phyloP scores from a whole-genome alignment of 108 stramenopile species.

The Skeletonema menzelii region DNA sequence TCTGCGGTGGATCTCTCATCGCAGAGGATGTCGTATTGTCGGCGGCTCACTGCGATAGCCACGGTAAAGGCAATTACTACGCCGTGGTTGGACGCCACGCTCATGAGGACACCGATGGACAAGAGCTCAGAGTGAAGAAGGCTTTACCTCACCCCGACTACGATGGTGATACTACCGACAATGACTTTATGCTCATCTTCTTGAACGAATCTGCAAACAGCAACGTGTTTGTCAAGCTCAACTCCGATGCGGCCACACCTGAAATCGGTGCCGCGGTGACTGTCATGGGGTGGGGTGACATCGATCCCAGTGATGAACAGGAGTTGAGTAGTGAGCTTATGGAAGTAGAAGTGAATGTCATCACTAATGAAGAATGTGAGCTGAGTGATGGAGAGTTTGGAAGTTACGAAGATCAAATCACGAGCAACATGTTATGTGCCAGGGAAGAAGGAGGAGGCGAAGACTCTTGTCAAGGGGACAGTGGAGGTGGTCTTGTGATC shows the following conservation, averaged over 20 bases:
- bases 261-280: conserved; percentile 4
- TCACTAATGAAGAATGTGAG: conserved; percentile 32
- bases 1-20: conserved; percentile 14
- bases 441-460: conserved; percentile 18
- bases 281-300: conserved; percentile 47
- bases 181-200: conserved; percentile 48
- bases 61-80: conserved; percentile 1
- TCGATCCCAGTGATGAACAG: conserved; percentile 1
- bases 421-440: conserved; percentile 43
- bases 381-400: conserved; percentile 2
- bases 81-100: conserved; percentile 13
- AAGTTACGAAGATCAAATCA: conserved; percentile 25
- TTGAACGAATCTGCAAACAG: conserved; percentile 13
- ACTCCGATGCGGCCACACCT: conserved; percentile 18
- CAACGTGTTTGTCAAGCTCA: conserved; percentile 11
- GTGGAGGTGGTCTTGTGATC: conserved; percentile 11
- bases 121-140: neutral
- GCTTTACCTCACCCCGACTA: conserved; percentile 32
- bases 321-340: conserved; percentile 13
- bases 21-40: conserved; percentile 12
- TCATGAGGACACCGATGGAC: conserved; percentile 2
- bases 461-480: conserved; percentile 35
- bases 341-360: conserved; percentile 40
- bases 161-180: conserved; percentile 13
- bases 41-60: conserved; percentile 2